phyloP scores from a whole-genome alignment of 176 grass and related monocot species.

The Olyra latifolia region DNA sequence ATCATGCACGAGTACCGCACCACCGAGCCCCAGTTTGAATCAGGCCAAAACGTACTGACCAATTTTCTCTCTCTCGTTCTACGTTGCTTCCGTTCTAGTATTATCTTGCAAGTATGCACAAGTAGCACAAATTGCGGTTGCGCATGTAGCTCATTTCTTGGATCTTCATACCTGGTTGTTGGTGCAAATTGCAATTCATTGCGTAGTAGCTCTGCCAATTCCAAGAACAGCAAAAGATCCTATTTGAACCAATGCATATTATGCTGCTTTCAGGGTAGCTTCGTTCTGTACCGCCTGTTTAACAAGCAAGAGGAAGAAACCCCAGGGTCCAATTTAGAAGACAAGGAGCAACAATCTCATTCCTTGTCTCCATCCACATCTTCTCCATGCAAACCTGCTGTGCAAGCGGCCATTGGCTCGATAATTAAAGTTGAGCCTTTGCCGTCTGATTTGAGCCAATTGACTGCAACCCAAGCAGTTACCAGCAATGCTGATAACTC shows the following conservation, averaged over 20 bases:
- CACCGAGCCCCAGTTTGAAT: slow-evolving; percentile 35
- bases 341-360: background rate
- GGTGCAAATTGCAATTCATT: background rate
- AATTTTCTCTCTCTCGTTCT: background rate
- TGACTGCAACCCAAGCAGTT: background rate
- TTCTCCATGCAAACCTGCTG: slow-evolving; percentile 11
- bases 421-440: slow-evolving; percentile 1
- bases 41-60: slow-evolving; percentile 36
- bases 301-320: slow-evolving; percentile 53
- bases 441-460: background rate
- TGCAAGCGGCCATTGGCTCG: background rate
- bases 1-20: slow-evolving; percentile 83
- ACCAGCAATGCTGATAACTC: background rate
- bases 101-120: no score
- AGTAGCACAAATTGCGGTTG: background rate
- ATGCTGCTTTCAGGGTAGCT: slow-evolving; percentile 50
- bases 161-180: background rate
- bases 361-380: slow-evolving; percentile 26
- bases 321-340: slow-evolving; percentile 21
- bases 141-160: background rate
- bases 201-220: background rate
- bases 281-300: slow-evolving; percentile 68
- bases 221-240: background rate
- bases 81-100: background rate
- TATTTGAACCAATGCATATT: background rate